Base-by-base conservation (phyloP, 2,329 filamentous ascomycete genomes). In the Alternaria incomplexa region DNA sequence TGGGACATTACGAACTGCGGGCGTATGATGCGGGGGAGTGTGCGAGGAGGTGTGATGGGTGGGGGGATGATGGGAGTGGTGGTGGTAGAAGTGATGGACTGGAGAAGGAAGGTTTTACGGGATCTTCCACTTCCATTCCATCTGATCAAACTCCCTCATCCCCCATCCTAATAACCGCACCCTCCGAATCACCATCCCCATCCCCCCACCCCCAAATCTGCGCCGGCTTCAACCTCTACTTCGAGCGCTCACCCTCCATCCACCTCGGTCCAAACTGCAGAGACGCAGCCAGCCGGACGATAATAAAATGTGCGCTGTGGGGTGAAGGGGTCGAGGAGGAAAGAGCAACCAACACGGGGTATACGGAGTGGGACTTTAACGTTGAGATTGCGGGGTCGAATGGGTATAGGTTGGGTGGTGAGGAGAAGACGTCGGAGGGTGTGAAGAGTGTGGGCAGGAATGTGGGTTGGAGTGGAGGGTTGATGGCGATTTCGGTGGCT, bases 261-360 rank as follows among this genome's bases (percentile, higher is more conserved):
- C 20, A 50, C 13, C 61, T 63, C 6, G 51, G 56, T 1, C 45
- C 51, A 0, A 13, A 40, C 11, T 63, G 61, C 11, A 46, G 22
- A 17, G 22, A 55, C 44, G 28, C 61, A 17, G 22, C 25, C 5
- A 62, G 56, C 9, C 56, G 61, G 4, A 60, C 56, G 6, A 10
- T 60, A 3, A 52, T 63, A 11, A 63, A 63, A 30, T 63, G 61
- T 28, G 61, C 61, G 12, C 50, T 63, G 3, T 63, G 61, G 61
- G 61, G 50, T 7, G 51, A 60, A 2, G 20, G 15, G 13, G 15
- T 36, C 1, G 43, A 8, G 8, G n/a, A 36, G 1, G 6, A 30
- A 11, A 10, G 32, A 6, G 56, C 36, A 5, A 56, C 22, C 8
- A 63, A 63, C 2, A 46, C 25, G 6, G 61, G 61, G 13, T 63